These are phyloP conservation scores for Picochlorum sp. DNA, from an alignment of 139 green algal species.

Conservation along the genomic window DNA sequence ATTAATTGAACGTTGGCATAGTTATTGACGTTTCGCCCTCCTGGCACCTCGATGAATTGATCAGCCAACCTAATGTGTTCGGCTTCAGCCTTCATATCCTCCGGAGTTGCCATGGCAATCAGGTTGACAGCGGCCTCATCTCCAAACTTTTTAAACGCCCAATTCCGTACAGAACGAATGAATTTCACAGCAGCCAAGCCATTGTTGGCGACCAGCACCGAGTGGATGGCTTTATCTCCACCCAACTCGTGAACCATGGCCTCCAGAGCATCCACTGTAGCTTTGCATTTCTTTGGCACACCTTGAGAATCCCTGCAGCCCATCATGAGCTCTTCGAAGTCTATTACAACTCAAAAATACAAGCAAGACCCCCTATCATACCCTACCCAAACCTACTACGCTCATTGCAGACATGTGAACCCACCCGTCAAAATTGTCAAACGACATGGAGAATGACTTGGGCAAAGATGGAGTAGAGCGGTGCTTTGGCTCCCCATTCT, in stretches of 20 bases:
- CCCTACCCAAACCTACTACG: not conserved
- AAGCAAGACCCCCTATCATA: too few species aligned
- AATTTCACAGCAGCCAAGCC: conserved; percentile 94
- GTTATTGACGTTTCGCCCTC: conserved; percentile 97
- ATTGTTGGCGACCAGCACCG: conserved; percentile 22
- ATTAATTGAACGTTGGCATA: conserved; percentile 97
- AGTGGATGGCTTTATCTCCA: conserved; percentile 23
- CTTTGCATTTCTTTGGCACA: conserved; percentile 17
- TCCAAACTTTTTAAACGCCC: conserved; percentile 68
- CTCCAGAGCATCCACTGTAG: conserved; percentile 9
- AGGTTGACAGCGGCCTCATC: conserved; percentile 56
- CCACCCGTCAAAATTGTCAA: not conserved
- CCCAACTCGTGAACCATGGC: conserved; percentile 6
- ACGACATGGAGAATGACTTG: not conserved
- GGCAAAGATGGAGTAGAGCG: not conserved
- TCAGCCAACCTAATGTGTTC: conserved; percentile 95
- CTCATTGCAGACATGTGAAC: too few species aligned
- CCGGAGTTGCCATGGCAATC: conserved; percentile 90
- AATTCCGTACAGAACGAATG: conserved; percentile 79
- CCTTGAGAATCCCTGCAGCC: conserved; percentile 2
- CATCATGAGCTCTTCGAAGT: not conserved
- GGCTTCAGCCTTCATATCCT: conserved; percentile 89
- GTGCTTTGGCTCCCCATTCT: not conserved
- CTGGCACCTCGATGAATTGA: conserved; percentile 95
- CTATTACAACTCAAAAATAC: too few species aligned